Base-by-base conservation (phyloP, 1,139 yeast genomes). In the Nematodospora anomalae region DNA sequence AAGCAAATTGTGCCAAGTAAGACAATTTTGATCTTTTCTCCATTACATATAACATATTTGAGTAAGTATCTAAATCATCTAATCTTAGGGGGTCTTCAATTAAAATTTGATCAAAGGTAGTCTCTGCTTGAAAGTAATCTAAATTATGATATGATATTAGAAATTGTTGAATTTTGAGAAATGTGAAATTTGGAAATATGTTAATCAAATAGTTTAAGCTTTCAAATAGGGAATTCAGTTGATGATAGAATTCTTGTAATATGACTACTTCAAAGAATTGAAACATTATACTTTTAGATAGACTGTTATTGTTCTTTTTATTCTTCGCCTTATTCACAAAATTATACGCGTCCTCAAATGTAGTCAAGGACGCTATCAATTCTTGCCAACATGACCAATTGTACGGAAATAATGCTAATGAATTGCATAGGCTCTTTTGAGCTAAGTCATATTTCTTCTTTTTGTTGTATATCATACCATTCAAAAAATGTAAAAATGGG, bases 351-450 rank as follows among this genome's bases (percentile, higher is more conserved):
- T 83, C 87, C 43, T 83, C 88, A 36, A 80, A 69, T 18, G 80
- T 73, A 4, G 75, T 63, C 13, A 89, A 60, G 35, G 94, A 81
- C 3, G 79, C 67, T 10, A 83, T 66, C 26, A 92, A 66, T 53
- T 92, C 97, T 43, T 76, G 74, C 97, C 97, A 94, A 41, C 95
- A 86, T 37, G 92, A 79, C 97, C 97, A 92, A 52, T 92, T 92
- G 57, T 74, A 85, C 0, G 97, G 96, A 49, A 83, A 88, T 18
- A 73, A 34, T 13, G 67, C 57, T 12, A 84, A 57, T 1, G 96
- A 83, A 34, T 69, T 67, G 30, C 79, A 64, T 29, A 89, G 69
- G 33, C 67, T 65, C 16, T 70, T 64, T 41, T 82, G 79, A 0
- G 97, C 96, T 30, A 67, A 61, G 3, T 64, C 51, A 18, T 63